Base-by-base conservation (phyloP, 2,329 filamentous ascomycete species). In the Hymenoscyphus fructigenus region DNA sequence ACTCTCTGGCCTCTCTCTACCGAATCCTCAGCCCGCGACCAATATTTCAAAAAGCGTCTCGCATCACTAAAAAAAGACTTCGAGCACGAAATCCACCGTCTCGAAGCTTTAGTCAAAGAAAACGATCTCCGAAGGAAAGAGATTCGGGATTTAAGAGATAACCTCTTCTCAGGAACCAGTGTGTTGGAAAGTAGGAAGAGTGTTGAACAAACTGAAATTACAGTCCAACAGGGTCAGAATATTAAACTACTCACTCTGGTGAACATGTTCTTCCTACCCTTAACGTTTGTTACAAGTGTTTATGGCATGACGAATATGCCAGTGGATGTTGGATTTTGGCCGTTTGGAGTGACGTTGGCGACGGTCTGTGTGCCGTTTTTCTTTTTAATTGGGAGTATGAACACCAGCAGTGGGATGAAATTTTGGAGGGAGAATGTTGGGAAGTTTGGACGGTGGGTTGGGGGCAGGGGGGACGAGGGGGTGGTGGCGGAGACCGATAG, bases 161-260 rank as follows among this genome's bases (percentile, higher is more conserved):
- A 88, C 72, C 79, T 89, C 0, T 89, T 88, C 74, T 84, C 79
- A 41, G 86, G 86, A 1, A 88, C 85, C n/a, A 82, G 80, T 2
- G 86, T 89, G 63, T 83, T 86, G 69, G 86, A 88, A 73, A 83
- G 81, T 50, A 77, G 86, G 15, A 82, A 86, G 68, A 85, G 83
- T 17, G 86, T 89, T 41, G 85, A 88, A 65, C 73, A 81, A 58
- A 77, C 80, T 0, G 79, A 79, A 57, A 82, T 82, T 14, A 82
- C 82, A 0, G 80, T 84, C 23, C 77, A 82, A 63, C 86, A 89
- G 72, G 85, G 86, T 1, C 82, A 87, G 66, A 87, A 88, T 71
- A 86, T 88, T 70, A 85, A 85, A 68, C 76, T 83, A 36, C 72
- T 88, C 57, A 88, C 86, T 4, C 79, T 86, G 59, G 85, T 87